Evolutionary conservation across 2,329 filamentous ascomycete genomes (phyloP), one percentile per base, ranked within the genome.

Genomic region (Xylaria sp.): DNA sequence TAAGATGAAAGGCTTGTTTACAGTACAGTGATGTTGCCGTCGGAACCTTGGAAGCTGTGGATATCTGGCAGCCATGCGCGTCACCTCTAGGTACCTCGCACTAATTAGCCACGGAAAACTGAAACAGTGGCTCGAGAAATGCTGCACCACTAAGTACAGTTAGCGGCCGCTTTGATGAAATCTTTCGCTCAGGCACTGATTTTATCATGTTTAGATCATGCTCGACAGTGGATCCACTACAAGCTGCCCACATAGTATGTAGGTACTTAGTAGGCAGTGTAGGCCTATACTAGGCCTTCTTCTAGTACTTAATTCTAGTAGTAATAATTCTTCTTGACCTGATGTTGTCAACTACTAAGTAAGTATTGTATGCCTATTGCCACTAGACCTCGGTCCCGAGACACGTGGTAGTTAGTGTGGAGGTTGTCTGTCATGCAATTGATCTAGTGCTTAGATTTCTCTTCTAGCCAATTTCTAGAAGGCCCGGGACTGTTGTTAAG

Each of bases 401-500:
- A 52, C 19, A 54, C 41, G 17, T 37, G 19, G 49, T 29, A 33
- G 31, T 52, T 25, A 23, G 35, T 41, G 38, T 51, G 9, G 44
- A 23, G n/a, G 17, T 33, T 23, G 13, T 31, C 2, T n/a, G 25
- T 13, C 37, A 37, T 38, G 11, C 17, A 4, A 27, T 10, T 17
- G 9, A 33, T 17, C 23, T 7, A 48, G 15, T 15, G 17, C 19
- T 17, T 27, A 15, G 13, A 27, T 37, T 27, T 27, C 33, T n/a
- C 48, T 48, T 52, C 21, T 40, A 33, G 31, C 43, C 21, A 54
- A 54, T 6, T 62, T 62, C 55, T 54, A 54, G 60, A 62, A 62
- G 47, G 35, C 25, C 17, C 51, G 25, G 29, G 31, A 19, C 35
- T 25, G 31, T 27, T 44, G 41, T 23, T 44, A 27, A 44, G 23